Evolutionary conservation across 129 eudicot species (phyloP).

Genomic region (Smallanthus sonchifolius): DNA sequence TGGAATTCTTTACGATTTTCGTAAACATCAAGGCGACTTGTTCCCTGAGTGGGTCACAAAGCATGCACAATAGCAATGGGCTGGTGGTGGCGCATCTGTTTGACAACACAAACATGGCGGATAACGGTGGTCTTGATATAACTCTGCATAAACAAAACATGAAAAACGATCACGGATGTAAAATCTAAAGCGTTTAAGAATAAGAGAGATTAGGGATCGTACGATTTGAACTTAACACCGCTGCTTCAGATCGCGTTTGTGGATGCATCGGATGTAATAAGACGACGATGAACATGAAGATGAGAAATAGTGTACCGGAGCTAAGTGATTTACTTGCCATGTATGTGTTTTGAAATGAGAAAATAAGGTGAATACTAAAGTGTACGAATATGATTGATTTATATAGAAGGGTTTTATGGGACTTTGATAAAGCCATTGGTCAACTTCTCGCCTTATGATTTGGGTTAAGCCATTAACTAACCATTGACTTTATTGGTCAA

Average conservation of each 20-base stretch:
- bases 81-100: constrained; percentile 27
- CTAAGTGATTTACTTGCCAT: constrained; percentile 7
- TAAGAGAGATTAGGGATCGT: not conserved
- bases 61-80: constrained; percentile 30
- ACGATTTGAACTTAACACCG: constrained; percentile 19
- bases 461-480: not conserved
- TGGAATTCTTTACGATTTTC: not conserved
- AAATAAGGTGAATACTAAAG: not conserved
- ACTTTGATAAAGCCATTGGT: not conserved
- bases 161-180: not conserved
- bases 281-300: constrained; percentile 19
- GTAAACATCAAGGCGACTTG: constrained; percentile 1
- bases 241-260: constrained; percentile 14
- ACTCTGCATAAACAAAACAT: constrained; percentile 13
- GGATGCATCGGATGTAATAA: constrained; percentile 13
- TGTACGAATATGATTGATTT: not conserved
- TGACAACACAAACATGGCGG: constrained; percentile 35
- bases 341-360: not conserved
- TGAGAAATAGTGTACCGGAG: not conserved
- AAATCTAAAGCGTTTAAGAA: not conserved
- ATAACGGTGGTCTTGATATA: constrained; percentile 11
- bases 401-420: not conserved
- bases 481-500: not conserved
- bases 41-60: constrained; percentile 12
- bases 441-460: not conserved